These are phyloP conservation scores for Thalassiosira exigua DNA, from an alignment of 352 stramenopile species.

Conservation along the genomic window DNA sequence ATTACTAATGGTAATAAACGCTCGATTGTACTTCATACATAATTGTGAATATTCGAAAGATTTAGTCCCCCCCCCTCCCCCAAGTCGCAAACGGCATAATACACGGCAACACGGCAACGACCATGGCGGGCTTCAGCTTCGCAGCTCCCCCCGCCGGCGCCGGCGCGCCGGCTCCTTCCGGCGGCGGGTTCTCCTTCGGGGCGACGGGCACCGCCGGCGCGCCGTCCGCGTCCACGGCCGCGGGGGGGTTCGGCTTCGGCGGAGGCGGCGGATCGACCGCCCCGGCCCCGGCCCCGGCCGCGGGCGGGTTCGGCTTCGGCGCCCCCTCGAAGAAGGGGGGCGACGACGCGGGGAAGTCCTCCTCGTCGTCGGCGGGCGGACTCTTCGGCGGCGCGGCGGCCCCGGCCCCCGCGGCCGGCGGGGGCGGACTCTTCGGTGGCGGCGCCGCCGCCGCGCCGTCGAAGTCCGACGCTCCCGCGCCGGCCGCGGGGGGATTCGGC, in stretches of 20 bases:
- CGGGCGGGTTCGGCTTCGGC: background rate
- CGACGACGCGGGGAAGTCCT: background rate
- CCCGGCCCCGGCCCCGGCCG: slow-evolving; percentile 5
- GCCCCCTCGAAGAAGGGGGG: too few species aligned
- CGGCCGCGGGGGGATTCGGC: slow-evolving; percentile 7
- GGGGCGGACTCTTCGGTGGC: slow-evolving; percentile 12
- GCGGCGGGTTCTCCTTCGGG: slow-evolving; percentile 47
- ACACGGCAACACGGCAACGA: background rate
- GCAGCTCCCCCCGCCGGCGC: slow-evolving; percentile 14
- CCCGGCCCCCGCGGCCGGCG: background rate
- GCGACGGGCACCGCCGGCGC: slow-evolving; percentile 5
- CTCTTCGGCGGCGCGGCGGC: slow-evolving; percentile 29
- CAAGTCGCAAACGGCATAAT: too few species aligned
- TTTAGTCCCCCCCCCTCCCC: too few species aligned
- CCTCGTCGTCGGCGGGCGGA: slow-evolving; percentile 13
- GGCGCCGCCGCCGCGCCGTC: slow-evolving; percentile 12
- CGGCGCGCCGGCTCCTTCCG: slow-evolving; percentile 16
- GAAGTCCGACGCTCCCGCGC: background rate
- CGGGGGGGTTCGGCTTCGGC: slow-evolving; percentile 17
- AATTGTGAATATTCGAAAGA: too few species aligned
- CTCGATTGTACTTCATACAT: too few species aligned
- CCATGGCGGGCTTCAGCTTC: slow-evolving; percentile 38
- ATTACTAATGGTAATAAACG: too few species aligned
- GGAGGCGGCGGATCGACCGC: slow-evolving; percentile 7
- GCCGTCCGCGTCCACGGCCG: slow-evolving; percentile 6